Conservation (phyloP, 306 rosid species). For the Psophocarpus tetragonolobus region DNA sequence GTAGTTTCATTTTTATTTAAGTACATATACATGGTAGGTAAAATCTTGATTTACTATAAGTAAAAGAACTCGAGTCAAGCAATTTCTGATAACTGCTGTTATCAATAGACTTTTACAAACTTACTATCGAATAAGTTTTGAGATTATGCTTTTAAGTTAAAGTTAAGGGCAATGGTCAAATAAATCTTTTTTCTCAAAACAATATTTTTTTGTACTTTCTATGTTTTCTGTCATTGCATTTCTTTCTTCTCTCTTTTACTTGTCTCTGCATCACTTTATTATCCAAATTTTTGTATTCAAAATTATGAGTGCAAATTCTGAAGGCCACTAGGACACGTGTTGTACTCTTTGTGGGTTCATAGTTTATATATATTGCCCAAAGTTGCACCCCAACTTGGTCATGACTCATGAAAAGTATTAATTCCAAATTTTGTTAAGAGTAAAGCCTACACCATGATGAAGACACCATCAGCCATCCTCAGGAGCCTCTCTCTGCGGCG, state of each 20-base stretch:
- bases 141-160: too few species aligned
- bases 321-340: slow-evolving; percentile 4
- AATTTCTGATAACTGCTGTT: too few species aligned
- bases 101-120: background rate
- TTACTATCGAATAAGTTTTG: too few species aligned
- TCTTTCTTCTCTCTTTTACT: background rate
- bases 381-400: slow-evolving; percentile 5
- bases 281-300: background rate
- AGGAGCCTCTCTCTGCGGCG: slow-evolving; percentile 35
- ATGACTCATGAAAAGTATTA: slow-evolving; percentile 6
- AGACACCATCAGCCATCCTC: slow-evolving; percentile 31
- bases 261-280: background rate
- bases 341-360: background rate
- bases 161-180: too few species aligned
- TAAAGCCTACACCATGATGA: background rate
- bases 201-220: too few species aligned
- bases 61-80: background rate
- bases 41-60: background rate
- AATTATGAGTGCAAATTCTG: background rate
- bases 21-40: background rate
- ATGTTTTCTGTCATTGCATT: too few species aligned
- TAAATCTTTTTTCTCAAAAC: too few species aligned
- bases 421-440: background rate
- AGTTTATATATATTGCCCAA: background rate
- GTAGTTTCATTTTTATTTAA: background rate